phyloP scores from a whole-genome alignment of 2,329 filamentous ascomycete genomes.

The Monilinia polystroma region DNA sequence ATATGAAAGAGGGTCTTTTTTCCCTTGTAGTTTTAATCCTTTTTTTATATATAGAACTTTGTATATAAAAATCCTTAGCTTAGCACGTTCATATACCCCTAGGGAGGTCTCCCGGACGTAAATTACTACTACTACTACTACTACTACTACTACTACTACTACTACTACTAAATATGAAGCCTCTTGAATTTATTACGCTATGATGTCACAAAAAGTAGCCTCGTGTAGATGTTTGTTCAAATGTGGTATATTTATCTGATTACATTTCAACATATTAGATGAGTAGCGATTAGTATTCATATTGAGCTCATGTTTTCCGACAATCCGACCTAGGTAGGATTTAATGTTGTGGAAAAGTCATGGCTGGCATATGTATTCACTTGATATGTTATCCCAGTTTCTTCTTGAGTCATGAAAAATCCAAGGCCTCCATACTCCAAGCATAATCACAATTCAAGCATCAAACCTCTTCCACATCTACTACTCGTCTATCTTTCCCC shows the following conservation, averaged over 20 bases:
- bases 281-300: not conserved
- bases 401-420: not conserved
- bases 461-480: conserved; percentile 40
- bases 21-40: too few species aligned
- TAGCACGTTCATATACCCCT: too few species aligned
- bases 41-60: too few species aligned
- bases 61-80: too few species aligned
- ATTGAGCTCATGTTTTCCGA: not conserved
- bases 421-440: not conserved
- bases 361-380: not conserved
- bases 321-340: too few species aligned
- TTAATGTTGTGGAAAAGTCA: too few species aligned
- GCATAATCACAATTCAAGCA: not conserved
- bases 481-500: conserved; percentile 47
- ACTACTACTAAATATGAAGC: not conserved
- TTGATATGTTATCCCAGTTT: not conserved
- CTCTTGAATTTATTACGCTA: not conserved
- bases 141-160: too few species aligned
- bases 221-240: not conserved
- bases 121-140: too few species aligned
- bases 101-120: too few species aligned
- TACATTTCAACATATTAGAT: not conserved
- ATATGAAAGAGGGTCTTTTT: too few species aligned
- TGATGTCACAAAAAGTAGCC: not conserved
- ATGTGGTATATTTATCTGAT: not conserved